Conservation (phyloP, 73 alveolate species). For the Stentor roeselii region DNA sequence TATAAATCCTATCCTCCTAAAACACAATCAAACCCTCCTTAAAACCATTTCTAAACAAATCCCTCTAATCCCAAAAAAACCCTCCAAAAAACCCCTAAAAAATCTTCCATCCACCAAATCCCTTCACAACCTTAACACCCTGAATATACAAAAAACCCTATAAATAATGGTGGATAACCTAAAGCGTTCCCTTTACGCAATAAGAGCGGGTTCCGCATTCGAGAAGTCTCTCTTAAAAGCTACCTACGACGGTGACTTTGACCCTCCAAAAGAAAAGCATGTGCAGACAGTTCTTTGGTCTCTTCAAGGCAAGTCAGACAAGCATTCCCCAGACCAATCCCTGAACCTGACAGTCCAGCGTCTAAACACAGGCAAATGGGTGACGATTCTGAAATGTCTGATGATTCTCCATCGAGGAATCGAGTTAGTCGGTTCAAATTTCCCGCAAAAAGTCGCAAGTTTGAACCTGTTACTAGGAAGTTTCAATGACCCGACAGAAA, state of each 20-base stretch:
- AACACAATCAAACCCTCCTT: too few relatives aligned
- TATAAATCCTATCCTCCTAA: too few relatives aligned
- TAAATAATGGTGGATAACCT: conserved; percentile 3
- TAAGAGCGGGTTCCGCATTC: not conserved
- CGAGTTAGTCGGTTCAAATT: not conserved
- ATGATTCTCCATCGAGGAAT: conserved; percentile 23
- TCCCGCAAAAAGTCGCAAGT: not conserved
- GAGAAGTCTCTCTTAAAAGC: conserved; percentile 29
- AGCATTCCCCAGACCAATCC: conserved; percentile 2
- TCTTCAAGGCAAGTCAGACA: conserved; percentile 5
- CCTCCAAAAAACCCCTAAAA: too few relatives aligned
- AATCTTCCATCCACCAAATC: too few relatives aligned
- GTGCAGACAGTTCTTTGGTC: conserved; percentile 20
- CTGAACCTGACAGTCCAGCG: not conserved
- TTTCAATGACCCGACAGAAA: conserved; percentile 23
- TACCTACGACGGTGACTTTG: conserved; percentile 23
- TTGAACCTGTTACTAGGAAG: conserved; percentile 2
- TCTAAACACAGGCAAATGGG: conserved; percentile 8
- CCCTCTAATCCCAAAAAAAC: too few relatives aligned
- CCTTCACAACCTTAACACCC: not conserved
- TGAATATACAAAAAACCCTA: not conserved
- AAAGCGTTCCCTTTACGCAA: conserved; percentile 5
- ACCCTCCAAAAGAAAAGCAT: conserved; percentile 30
- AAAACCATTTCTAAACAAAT: too few relatives aligned
- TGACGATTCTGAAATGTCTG: not conserved